phyloP scores from a whole-genome alignment of 2,329 filamentous ascomycete genomes.

The Knufia fluminis region DNA sequence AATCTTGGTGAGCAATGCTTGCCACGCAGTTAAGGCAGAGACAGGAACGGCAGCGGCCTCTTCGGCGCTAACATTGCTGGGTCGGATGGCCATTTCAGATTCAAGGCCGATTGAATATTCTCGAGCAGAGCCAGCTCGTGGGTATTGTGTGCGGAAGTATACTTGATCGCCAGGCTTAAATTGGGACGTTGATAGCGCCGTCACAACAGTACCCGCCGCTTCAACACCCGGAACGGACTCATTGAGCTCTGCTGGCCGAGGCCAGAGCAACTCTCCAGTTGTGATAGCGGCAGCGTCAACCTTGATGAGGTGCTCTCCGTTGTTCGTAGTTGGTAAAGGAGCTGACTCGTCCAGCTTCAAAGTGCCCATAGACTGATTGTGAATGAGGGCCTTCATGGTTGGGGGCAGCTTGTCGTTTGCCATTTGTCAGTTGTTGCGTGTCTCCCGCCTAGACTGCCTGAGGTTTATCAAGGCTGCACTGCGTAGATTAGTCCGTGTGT shows the following conservation, averaged over 20 bases:
- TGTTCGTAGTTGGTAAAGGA: slow-evolving; percentile 21
- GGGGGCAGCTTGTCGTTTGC: slow-evolving; percentile 9
- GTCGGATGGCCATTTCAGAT: slow-evolving; percentile 30
- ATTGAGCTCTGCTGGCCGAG: slow-evolving; percentile 22
- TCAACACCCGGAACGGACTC: slow-evolving; percentile 35
- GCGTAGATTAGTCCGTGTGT: no score
- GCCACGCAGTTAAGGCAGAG: slow-evolving; percentile 35
- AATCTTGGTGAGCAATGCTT: no score
- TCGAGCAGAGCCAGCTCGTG: slow-evolving; percentile 29
- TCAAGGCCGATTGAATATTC: slow-evolving; percentile 30
- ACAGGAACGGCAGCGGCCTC: slow-evolving; percentile 32
- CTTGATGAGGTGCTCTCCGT: slow-evolving; percentile 32
- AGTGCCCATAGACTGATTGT: slow-evolving; percentile 12
- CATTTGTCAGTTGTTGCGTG: no score
- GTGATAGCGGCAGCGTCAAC: slow-evolving; percentile 33
- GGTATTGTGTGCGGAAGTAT: slow-evolving; percentile 29
- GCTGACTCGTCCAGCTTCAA: slow-evolving; percentile 17
- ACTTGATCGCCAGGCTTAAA: slow-evolving; percentile 32
- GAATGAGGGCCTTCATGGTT: slow-evolving; percentile 17
- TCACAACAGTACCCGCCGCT: slow-evolving; percentile 33
- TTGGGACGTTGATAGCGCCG: slow-evolving; percentile 26
- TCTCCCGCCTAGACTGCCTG: no score
- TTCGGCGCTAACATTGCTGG: slow-evolving; percentile 28
- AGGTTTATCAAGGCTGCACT: no score
- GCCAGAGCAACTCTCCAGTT: slow-evolving; percentile 37